These are phyloP conservation scores for Yarrowia osloensis DNA, from an alignment of 805 yeast species.

Conservation along the genomic window DNA sequence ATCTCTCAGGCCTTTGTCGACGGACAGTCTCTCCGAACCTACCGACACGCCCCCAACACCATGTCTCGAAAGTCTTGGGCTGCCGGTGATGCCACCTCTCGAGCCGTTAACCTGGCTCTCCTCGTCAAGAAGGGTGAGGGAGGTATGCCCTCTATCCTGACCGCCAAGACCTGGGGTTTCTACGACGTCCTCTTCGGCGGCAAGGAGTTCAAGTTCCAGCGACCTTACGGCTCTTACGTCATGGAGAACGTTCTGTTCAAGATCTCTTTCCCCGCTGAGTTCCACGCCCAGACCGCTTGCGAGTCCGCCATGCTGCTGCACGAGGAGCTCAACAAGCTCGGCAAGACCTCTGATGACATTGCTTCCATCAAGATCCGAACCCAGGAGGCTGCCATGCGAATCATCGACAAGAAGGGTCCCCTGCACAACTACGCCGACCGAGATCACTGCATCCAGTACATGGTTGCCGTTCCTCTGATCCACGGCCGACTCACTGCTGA, in stretches of 20 bases:
- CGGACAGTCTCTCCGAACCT: slow-evolving; percentile 60
- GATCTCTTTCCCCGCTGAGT: slow-evolving; percentile 66
- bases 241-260: slow-evolving; percentile 65
- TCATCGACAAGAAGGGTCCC: slow-evolving; percentile 62
- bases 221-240: slow-evolving; percentile 57
- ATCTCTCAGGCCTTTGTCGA: slow-evolving; percentile 63
- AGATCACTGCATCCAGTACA: slow-evolving; percentile 65
- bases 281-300: slow-evolving; percentile 66
- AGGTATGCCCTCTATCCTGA: slow-evolving; percentile 59
- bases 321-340: slow-evolving; percentile 44
- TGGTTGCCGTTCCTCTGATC: slow-evolving; percentile 60
- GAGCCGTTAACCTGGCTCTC: slow-evolving; percentile 59
- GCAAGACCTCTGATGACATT: slow-evolving; percentile 54
- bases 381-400: slow-evolving; percentile 62
- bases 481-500: slow-evolving; percentile 59
- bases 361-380: slow-evolving; percentile 54
- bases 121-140: slow-evolving; percentile 55
- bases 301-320: slow-evolving; percentile 57
- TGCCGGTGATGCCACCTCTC: slow-evolving; percentile 62
- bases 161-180: slow-evolving; percentile 64
- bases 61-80: slow-evolving; percentile 68
- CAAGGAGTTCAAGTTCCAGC: slow-evolving; percentile 55
- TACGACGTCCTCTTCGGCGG: slow-evolving; percentile 62
- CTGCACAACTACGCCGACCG: slow-evolving; percentile 64
- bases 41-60: slow-evolving; percentile 66